phyloP scores from a whole-genome alignment of 169 alveolate species.

The Cyclospora cayetanensis region DNA sequence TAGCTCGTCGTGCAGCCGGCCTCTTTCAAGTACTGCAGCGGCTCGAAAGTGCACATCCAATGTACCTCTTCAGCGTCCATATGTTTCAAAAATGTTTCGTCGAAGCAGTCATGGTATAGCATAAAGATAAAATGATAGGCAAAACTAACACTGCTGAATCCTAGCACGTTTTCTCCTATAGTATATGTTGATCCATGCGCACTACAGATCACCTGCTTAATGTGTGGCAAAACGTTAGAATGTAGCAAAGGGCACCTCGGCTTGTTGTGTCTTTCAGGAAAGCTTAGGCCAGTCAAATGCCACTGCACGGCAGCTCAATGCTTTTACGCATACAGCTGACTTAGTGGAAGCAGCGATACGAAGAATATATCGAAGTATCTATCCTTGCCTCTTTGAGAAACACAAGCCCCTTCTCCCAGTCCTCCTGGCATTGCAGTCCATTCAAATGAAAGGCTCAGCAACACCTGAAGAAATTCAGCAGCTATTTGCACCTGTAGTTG shows the following conservation, averaged over 20 bases:
- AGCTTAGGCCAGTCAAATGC: constrained; percentile 32
- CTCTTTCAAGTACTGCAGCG: constrained; percentile 90
- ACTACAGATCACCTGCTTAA: no score
- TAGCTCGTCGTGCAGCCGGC: constrained; percentile 93
- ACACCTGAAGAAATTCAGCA: constrained; percentile 47
- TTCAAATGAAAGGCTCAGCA: constrained; percentile 76
- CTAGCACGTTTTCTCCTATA: no score
- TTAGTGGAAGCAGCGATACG: constrained; percentile 26
- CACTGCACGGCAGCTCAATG: constrained; percentile 17
- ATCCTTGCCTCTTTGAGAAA: constrained; percentile 87
- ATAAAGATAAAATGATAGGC: background rate
- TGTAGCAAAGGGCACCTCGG: background rate
- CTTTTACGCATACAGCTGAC: background rate
- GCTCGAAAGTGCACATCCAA: constrained; percentile 90
- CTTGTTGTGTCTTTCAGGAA: constrained; percentile 30
- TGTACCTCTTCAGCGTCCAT: constrained; percentile 93
- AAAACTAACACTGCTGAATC: background rate
- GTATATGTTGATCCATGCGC: no score
- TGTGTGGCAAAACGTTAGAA: background rate
- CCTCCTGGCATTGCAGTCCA: constrained; percentile 85
- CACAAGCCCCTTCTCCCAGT: constrained; percentile 90
- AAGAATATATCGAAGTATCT: constrained; percentile 82
- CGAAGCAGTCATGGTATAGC: constrained; percentile 80
- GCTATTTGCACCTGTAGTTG: constrained; percentile 33
- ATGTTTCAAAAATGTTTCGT: constrained; percentile 88